These are phyloP conservation scores for Guillardia theta DNA, from an alignment of 78 protist species.

Conservation along the genomic window DNA sequence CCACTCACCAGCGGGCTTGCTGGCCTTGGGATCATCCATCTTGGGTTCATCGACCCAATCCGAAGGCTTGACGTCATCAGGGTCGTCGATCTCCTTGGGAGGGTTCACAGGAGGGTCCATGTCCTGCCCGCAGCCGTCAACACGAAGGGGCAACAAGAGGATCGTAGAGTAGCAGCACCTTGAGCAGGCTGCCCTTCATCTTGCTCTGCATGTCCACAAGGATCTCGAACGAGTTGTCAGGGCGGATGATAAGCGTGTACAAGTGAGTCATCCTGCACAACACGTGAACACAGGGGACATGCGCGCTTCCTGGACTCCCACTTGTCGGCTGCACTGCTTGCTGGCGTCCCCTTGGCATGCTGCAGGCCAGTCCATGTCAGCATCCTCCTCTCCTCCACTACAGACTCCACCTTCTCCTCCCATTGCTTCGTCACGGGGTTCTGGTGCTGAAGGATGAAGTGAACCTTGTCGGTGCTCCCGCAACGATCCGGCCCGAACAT, in stretches of 20 bases:
- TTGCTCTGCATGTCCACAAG: slow-evolving; percentile 80
- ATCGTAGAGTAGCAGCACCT: too few species aligned
- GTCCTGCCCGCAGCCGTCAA: too few species aligned
- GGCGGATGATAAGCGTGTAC: slow-evolving; percentile 93
- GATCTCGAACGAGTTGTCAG: slow-evolving; percentile 93
- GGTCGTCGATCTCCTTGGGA: slow-evolving; percentile 1
- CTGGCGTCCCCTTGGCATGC: not conserved
- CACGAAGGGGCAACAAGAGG: not conserved
- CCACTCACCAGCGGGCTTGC: slow-evolving; percentile 77
- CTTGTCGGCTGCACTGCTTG: slow-evolving; percentile 65
- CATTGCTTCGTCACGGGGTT: slow-evolving; percentile 1
- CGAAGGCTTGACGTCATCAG: not conserved
- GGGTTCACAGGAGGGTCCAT: slow-evolving; percentile 38
- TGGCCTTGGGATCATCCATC: slow-evolving; percentile 89
- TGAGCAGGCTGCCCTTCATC: too few species aligned
- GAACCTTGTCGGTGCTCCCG: slow-evolving; percentile 33
- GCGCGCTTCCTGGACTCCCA: too few species aligned
- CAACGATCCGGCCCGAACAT: slow-evolving; percentile 44
- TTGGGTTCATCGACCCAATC: slow-evolving; percentile 93
- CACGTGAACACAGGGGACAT: too few species aligned
- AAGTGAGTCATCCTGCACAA: slow-evolving; percentile 91
- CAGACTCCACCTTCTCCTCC: slow-evolving; percentile 14
- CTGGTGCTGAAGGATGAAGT: slow-evolving; percentile 20
- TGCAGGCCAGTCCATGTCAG: too few species aligned
- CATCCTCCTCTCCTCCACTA: not conserved